phyloP scores from a whole-genome alignment of 805 yeast species.

The Candida verbasci region DNA sequence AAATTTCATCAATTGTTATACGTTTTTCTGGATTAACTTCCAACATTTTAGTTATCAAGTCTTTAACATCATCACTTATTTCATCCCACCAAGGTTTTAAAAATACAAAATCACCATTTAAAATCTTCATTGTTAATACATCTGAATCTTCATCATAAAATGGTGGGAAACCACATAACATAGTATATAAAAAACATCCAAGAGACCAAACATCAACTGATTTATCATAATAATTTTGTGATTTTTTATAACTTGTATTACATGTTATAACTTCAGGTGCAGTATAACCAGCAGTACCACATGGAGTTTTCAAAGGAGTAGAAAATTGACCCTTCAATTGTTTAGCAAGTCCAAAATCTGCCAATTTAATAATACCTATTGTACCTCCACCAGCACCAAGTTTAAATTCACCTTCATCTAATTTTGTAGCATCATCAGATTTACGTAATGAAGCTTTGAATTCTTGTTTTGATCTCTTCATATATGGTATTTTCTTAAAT shows the following conservation, averaged over 20 bases:
- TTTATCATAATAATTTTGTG: slow-evolving; percentile 55
- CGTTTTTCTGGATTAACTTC: slow-evolving; percentile 67
- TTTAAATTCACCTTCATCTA: slow-evolving; percentile 58
- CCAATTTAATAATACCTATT: slow-evolving; percentile 59
- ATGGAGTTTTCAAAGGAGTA: slow-evolving; percentile 56
- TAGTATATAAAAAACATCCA: slow-evolving; percentile 66
- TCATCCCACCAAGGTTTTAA: slow-evolving; percentile 89
- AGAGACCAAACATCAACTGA: slow-evolving; percentile 72
- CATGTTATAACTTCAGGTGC: slow-evolving; percentile 65
- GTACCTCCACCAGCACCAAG: slow-evolving; percentile 58
- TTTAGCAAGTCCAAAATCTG: slow-evolving; percentile 69
- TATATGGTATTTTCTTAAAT: slow-evolving; percentile 51
- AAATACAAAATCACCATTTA: slow-evolving; percentile 69
- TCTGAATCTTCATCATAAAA: slow-evolving; percentile 68
- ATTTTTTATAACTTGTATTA: slow-evolving; percentile 10
- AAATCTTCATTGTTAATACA: slow-evolving; percentile 60
- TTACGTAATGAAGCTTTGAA: slow-evolving; percentile 30
- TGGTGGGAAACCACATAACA: slow-evolving; percentile 72
- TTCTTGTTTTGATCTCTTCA: slow-evolving; percentile 34
- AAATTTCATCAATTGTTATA: slow-evolving; percentile 62
- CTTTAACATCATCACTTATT: slow-evolving; percentile 65
- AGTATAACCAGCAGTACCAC: slow-evolving; percentile 74
- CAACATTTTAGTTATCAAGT: slow-evolving; percentile 59
- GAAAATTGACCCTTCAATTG: slow-evolving; percentile 30
- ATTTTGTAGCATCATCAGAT: slow-evolving; percentile 56